Conservation (phyloP, 139 green algal genomes). For the Tetratostichococcus sp. region DNA sequence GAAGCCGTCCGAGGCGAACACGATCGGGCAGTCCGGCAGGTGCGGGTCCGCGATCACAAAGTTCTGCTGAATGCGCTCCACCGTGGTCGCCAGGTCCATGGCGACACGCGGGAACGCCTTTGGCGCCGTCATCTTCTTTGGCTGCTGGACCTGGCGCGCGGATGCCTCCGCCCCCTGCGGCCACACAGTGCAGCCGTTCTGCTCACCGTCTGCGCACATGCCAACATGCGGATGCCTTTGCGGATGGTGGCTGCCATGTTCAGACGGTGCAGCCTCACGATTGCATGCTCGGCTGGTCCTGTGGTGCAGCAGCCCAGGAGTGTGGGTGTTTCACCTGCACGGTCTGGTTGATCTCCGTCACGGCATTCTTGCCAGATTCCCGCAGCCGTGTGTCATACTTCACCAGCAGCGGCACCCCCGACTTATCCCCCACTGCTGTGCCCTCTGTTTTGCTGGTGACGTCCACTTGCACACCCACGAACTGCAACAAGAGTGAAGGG, state of each 20-base stretch:
- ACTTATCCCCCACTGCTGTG: slow-evolving; percentile 48
- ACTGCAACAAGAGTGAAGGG: not conserved
- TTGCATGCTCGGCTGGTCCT: no score
- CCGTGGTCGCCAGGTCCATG: slow-evolving; percentile 93
- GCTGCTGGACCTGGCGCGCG: not conserved
- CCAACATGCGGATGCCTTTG: no score
- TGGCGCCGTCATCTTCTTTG: slow-evolving; percentile 37
- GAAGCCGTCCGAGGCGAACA: slow-evolving; percentile 90
- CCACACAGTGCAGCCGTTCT: not conserved
- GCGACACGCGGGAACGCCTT: slow-evolving; percentile 81
- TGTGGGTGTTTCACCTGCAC: slow-evolving; percentile 75
- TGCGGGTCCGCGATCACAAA: slow-evolving; percentile 95
- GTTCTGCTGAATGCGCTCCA: slow-evolving; percentile 98
- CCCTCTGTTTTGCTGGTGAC: slow-evolving; percentile 95
- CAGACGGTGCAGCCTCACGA: no score
- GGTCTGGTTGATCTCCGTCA: slow-evolving; percentile 69
- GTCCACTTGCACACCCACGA: slow-evolving; percentile 77
- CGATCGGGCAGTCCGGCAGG: slow-evolving; percentile 96
- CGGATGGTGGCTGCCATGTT: no score
- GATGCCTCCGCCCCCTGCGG: slow-evolving; percentile 13
- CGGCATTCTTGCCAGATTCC: slow-evolving; percentile 72
- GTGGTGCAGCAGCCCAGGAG: no score
- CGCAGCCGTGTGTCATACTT: slow-evolving; percentile 83
- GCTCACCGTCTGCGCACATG: no score
- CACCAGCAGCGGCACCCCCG: slow-evolving; percentile 69